phyloP scores from a whole-genome alignment of 768 basidiomycete species.

The Ramaria sp. region DNA sequence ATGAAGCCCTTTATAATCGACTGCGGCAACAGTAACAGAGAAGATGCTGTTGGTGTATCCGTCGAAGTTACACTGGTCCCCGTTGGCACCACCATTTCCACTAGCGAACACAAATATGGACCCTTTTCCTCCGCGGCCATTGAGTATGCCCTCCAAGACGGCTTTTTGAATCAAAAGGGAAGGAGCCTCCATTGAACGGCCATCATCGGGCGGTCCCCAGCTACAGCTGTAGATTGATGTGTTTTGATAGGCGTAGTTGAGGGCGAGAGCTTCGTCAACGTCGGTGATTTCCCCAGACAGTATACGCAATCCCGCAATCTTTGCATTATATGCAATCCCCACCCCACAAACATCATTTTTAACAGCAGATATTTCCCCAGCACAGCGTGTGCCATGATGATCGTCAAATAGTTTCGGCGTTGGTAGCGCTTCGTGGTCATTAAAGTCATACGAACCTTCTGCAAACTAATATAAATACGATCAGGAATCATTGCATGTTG shows the following conservation, averaged over 20 bases:
- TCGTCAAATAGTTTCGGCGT: constrained; percentile 84
- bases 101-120: constrained; percentile 95
- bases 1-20: constrained; percentile 88
- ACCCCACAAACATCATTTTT: constrained; percentile 92
- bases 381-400: constrained; percentile 95
- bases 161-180: constrained; percentile 87
- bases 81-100: constrained; percentile 84
- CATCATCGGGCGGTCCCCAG: constrained; percentile 98
- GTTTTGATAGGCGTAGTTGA: constrained; percentile 90
- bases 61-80: constrained; percentile 98
- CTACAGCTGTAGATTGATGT: constrained; percentile 93
- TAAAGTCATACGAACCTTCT: constrained; percentile 89
- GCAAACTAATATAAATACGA: constrained; percentile 43
- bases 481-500: background rate
- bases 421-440: constrained; percentile 82
- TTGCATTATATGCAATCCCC: constrained; percentile 86
- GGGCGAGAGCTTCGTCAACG: constrained; percentile 86
- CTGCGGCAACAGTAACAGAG: constrained; percentile 89
- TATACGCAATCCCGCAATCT: constrained; percentile 90
- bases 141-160: constrained; percentile 85
- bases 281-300: constrained; percentile 92
- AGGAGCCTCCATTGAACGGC: constrained; percentile 89
- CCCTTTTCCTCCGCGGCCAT: constrained; percentile 82
- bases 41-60: constrained; percentile 98
- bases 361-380: constrained; percentile 89